Evolutionary conservation across 1,284 basidiomycete species (phyloP).

Genomic region (Papiliotrema nemorosa): DNA sequence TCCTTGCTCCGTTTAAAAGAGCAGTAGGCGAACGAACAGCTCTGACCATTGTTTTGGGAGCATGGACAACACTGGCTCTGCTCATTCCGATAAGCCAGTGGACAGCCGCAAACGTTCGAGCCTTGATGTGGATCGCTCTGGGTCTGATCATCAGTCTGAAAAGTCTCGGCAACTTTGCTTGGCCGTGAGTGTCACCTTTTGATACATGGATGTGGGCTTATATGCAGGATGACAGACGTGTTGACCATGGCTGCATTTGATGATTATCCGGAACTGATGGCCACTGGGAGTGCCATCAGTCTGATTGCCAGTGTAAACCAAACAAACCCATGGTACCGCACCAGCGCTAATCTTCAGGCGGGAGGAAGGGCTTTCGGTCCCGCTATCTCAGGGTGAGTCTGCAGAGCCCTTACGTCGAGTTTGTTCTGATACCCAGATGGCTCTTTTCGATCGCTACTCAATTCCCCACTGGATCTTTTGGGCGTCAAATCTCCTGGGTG

Average conservation of each 20-base stretch:
- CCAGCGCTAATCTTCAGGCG: conserved; percentile 2
- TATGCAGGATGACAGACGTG: conserved; percentile 18
- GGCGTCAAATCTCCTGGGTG: conserved; percentile 27
- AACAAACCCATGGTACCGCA: too few relatives aligned
- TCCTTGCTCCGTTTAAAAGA: conserved; percentile 6
- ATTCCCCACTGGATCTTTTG: conserved; percentile 12
- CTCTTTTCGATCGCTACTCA: conserved; percentile 26
- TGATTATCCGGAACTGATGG: conserved; percentile 23
- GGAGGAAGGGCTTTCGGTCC: conserved; percentile 21
- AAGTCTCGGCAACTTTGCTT: conserved; percentile 15
- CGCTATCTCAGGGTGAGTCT: conserved; percentile 3
- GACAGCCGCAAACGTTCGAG: conserved; percentile 8
- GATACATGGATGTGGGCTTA: background rate
- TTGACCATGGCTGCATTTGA: conserved; percentile 19
- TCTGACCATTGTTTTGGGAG: conserved; percentile 6
- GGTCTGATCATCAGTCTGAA: conserved; percentile 1
- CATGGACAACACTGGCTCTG: conserved; percentile 14
- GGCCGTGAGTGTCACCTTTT: conserved; percentile 17
- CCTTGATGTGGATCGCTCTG: conserved; percentile 18
- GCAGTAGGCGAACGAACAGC: conserved; percentile 4
- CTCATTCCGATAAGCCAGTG: conserved; percentile 17
- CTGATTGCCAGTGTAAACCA: conserved; percentile 10
- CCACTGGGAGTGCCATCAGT: conserved; percentile 22
- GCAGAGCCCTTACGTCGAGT: background rate
- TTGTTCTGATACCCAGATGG: conserved; percentile 13